A percentile compares a stretch with the other conserved stretches of the same genome.
These are phyloP conservation scores for Croton setiger DNA, from an alignment of 441 rosid genomes.

Conservation along the genomic window DNA sequence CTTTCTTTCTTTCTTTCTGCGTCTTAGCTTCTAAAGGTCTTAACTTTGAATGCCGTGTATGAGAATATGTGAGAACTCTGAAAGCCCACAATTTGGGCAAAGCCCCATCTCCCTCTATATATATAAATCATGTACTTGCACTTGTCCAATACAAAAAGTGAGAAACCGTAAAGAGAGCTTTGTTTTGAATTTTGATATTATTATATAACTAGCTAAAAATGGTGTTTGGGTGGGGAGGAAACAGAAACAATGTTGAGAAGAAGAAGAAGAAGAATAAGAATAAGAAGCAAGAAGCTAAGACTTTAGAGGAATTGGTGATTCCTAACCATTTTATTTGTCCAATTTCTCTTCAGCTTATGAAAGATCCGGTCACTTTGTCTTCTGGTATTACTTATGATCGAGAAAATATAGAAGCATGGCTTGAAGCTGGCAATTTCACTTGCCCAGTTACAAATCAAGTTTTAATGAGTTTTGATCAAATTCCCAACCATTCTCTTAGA, in stretches of 20 bases:
- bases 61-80: conserved; percentile 6
- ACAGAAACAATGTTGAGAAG: not conserved
- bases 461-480: conserved; percentile 40
- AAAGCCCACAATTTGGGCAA: too few species aligned
- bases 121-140: not conserved
- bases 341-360: conserved; percentile 52
- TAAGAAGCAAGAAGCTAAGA: not conserved
- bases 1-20: not conserved
- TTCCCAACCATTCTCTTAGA: conserved; percentile 49
- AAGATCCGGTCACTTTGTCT: conserved; percentile 51
- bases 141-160: too few species aligned
- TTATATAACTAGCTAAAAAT: too few species aligned
- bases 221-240: conserved; percentile 46
- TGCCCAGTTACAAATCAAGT: conserved; percentile 44
- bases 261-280: conserved; percentile 6
- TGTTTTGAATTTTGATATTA: too few species aligned
- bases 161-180: too few species aligned
- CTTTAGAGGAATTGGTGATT: conserved; percentile 23
- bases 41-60: conserved; percentile 19
- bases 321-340: conserved; percentile 53
- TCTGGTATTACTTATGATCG: conserved; percentile 64
- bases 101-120: too few species aligned
- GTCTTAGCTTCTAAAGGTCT: not conserved
- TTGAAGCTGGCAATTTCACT: conserved; percentile 43
- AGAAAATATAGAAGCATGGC: conserved; percentile 54